Conservation (phyloP, 2,329 filamentous ascomycete genomes). For the Mollisiaceae sp. region DNA sequence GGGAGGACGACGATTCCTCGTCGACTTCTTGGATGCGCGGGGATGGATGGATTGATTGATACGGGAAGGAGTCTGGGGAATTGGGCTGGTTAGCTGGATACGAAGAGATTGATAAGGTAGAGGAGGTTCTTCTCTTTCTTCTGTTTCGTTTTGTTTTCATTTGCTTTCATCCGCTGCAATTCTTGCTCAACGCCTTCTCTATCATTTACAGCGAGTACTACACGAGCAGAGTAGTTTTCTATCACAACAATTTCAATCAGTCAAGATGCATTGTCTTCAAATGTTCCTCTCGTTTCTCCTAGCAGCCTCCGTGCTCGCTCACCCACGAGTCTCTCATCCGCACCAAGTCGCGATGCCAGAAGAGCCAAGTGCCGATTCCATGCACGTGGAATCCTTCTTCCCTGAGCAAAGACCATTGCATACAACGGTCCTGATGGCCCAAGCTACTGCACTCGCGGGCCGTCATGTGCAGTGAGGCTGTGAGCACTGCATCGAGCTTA, state of each 20-base stretch:
- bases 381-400: conserved; percentile 18
- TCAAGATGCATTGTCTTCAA: conserved; percentile 17
- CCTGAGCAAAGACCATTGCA: conserved; percentile 25
- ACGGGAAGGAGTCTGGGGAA: no score
- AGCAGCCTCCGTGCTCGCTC: conserved; percentile 14
- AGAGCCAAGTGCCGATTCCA: not conserved
- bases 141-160: not conserved
- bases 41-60: not conserved
- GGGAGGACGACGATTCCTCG: not conserved
- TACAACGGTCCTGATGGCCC: conserved; percentile 33
- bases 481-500: not conserved
- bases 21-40: not conserved
- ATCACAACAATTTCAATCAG: not conserved
- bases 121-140: not conserved
- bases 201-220: not conserved
- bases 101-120: not conserved
- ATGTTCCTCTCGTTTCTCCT: conserved; percentile 9
- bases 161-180: not conserved
- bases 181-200: no score
- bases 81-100: no score
- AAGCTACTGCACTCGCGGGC: conserved; percentile 18
- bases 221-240: not conserved
- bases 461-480: conserved; percentile 6
- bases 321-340: conserved; percentile 30
- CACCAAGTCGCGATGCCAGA: conserved; percentile 1